Base-by-base conservation (phyloP, 139 green algal species). In the Desmodesmus armatus region DNA sequence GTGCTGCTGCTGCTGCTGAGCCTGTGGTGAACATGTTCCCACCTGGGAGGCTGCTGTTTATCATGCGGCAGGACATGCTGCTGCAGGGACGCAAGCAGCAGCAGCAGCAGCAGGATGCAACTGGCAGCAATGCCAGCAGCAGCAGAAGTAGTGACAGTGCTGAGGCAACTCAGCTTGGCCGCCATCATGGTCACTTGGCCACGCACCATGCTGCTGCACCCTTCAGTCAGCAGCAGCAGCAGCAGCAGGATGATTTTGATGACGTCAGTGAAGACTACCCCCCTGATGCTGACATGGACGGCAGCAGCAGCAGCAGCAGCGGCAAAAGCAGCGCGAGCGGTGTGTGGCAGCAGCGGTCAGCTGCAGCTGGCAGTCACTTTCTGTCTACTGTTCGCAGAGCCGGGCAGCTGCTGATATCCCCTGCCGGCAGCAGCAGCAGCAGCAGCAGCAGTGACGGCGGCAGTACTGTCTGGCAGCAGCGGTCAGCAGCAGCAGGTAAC, bases 11-110 rank as follows among this genome's bases (percentile, higher is more conserved):
- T 23, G 47, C 47, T 21, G 29, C 53, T 13, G 19, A 21, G 11
- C n/a, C 53, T 23, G 49, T 67, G 2, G 27, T 67, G 1, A 80
- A 80, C 19, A 39, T 80, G 73, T 80, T 67, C 35, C 73, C 73
- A 35, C 73, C 73, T 31, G 73, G 73, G 0, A 67, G 25, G 73
- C 49, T 80, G 29, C 47, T 67, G 47, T 80, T 80, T 17, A 19
- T 80, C 5, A 43, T 80, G 49, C 13, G 73, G 31, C 73, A 67
- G 23, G 73, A 80, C 7, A 31, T 65, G 3, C 47, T 55, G 72
- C 72, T 62, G 43, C 71, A 63, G 43, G 43, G 43, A n/a, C 71
- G 41, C 35, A n/a, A 43, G 65, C 65, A 43, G n/a, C 29, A 35
- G 35, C 37, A 66, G 60, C 70, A 78, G 70, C 40, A 55, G 40